Evolutionary conservation across 371 early-diverging fungal genomes (phyloP), one percentile per base, ranked within the genome.

Genomic region (Mucor mucedo): DNA sequence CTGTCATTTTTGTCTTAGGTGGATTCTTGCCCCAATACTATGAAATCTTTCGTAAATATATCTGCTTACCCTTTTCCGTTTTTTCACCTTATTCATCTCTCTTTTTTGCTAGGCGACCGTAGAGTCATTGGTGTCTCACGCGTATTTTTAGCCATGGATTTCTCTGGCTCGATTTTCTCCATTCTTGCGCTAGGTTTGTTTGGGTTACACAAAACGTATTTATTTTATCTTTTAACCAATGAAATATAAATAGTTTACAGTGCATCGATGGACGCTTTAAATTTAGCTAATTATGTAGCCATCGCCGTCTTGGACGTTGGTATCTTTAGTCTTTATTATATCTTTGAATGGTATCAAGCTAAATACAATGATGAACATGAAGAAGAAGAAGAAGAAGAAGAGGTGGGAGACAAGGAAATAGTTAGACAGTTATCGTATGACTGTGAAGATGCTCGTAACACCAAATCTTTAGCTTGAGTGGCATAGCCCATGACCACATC

Each of bases 1-100:
- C 85, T 0, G 71, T 73, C n/a, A 62, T 82, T 3, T 59, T 79
- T 35, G 69, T 82, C 4, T 38, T 68, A 9, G 30, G 76, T 9
- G 86, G 86, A 28, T 83, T 83, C 59, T n/a, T 78, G 14, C 84
- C 84, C 1, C 85, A 86, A 54, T 85, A 76, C 33, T 64, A 59
- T 40, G 76, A 80, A 29, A 82, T 86, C n/a, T 76, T 69, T 59
- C 56, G 75, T 71, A 70, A 35, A 21, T 21, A 21, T 21, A 21
- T 21, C 21, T 21, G 21, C 21, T 21, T 21, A 21, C 21, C 21
- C 21, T 21, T 21, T 21, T 21, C 1, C 21, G 21, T 21, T 21
- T 21, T 21, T 21, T 21, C 21, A 21, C 1, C 21, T 21, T 21
- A 21, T 21, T 21, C 21, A 21, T 21, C 21, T 21, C 21, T 21